Evolutionary conservation across 1,139 yeast species (phyloP).

Genomic region (Candida albicans): DNA sequence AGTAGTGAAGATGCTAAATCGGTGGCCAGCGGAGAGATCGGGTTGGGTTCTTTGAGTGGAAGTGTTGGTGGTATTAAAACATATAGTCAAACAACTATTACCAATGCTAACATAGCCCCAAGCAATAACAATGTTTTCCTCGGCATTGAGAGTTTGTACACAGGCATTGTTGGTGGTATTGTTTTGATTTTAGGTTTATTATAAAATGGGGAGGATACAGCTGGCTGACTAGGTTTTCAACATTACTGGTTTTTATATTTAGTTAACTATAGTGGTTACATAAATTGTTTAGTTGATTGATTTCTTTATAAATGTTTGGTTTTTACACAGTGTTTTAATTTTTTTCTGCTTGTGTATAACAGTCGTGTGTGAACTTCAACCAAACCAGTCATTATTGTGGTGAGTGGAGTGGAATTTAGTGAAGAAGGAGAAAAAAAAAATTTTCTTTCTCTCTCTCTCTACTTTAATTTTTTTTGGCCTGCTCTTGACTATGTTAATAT

Average conservation of each 20-base stretch:
- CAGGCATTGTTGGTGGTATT: constrained; percentile 10
- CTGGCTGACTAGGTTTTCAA: no score
- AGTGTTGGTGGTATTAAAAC: constrained; percentile 35
- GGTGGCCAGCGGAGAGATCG: constrained; percentile 30
- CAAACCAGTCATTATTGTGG: no score
- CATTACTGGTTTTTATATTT: not conserved
- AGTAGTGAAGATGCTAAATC: constrained; percentile 21
- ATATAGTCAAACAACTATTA: constrained; percentile 31
- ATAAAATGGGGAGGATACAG: not conserved
- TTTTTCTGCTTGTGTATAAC: not conserved
- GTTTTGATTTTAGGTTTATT: constrained; percentile 10
- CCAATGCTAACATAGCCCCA: constrained; percentile 8
- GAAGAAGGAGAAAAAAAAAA: not conserved
- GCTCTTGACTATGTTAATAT: not conserved
- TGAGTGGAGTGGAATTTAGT: no score
- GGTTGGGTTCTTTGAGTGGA: constrained; percentile 38
- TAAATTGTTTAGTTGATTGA: not conserved
- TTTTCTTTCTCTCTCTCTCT: no score
- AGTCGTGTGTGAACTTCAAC: constrained; percentile 1
- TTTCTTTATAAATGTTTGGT: no score
- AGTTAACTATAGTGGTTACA: not conserved
- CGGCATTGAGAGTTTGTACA: constrained; percentile 5
- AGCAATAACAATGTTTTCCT: not conserved
- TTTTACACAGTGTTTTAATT: no score
- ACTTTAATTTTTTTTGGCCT: not conserved